Conservation (phyloP, 495 filamentous ascomycete species). For the Pseudomonodictys pantanalensis region DNA sequence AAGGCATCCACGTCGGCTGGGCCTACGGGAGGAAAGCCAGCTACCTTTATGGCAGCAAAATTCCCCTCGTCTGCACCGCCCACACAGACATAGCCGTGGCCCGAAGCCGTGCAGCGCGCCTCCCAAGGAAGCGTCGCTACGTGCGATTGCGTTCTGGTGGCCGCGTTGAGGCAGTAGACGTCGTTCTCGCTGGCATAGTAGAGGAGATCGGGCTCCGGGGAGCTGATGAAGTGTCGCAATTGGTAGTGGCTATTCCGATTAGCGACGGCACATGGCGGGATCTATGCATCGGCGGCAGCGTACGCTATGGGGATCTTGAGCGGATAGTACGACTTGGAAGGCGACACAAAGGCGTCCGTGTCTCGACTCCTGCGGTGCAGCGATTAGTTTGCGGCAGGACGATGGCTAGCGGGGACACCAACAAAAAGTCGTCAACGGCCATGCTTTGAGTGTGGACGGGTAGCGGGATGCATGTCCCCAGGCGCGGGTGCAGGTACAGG, state of each 20-base stretch:
- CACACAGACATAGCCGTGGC: slow-evolving; percentile 82
- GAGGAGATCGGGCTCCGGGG: slow-evolving; percentile 68
- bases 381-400: neutral
- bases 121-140: slow-evolving; percentile 77
- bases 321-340: slow-evolving; percentile 69
- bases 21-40: slow-evolving; percentile 41
- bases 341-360: slow-evolving; percentile 58
- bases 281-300: slow-evolving; percentile 31
- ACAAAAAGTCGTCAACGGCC: slow-evolving; percentile 39
- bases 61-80: slow-evolving; percentile 79
- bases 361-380: slow-evolving; percentile 54
- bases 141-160: slow-evolving; percentile 67
- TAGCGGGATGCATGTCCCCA: slow-evolving; percentile 21
- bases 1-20: slow-evolving; percentile 59
- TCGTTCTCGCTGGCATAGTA: slow-evolving; percentile 77
- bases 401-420: slow-evolving; percentile 10
- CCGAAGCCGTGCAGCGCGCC: slow-evolving; percentile 78
- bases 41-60: slow-evolving; percentile 73
- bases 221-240: slow-evolving; percentile 85
- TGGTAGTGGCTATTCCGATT: slow-evolving; percentile 71
- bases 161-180: slow-evolving; percentile 64
- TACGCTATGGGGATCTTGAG: slow-evolving; percentile 71
- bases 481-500: neutral
- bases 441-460: slow-evolving; percentile 15
- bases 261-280: neutral